Conservation (phyloP, 208 protist species). For the Leishmania major region DNA sequence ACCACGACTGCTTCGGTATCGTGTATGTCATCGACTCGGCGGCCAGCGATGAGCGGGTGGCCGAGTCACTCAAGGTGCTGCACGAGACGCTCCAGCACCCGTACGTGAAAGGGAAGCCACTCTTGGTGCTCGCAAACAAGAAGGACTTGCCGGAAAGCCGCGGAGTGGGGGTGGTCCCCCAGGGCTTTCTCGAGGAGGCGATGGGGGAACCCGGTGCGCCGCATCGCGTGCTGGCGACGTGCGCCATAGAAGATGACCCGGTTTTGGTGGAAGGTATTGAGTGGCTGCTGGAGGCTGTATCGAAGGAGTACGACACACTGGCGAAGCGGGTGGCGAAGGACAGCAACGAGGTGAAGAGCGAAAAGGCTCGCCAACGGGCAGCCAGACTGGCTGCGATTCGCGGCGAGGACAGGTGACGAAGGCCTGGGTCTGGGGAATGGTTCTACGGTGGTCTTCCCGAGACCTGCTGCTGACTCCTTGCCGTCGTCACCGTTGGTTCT, state of each 20-base stretch:
- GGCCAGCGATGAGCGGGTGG: constrained; percentile 59
- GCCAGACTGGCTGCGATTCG: constrained; percentile 64
- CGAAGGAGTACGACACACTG: constrained; percentile 61
- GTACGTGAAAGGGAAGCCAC: constrained; percentile 96
- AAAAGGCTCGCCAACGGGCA: constrained; percentile 67
- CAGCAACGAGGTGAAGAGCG: constrained; percentile 62
- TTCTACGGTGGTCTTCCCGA: background rate
- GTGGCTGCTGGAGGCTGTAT: constrained; percentile 84
- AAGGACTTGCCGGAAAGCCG: constrained; percentile 95
- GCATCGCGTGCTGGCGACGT: constrained; percentile 71
- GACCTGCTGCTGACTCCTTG: background rate
- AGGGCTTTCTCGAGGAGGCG: constrained; percentile 64
- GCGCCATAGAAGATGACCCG: constrained; percentile 77
- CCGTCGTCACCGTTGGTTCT: background rate
- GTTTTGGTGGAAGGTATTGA: constrained; percentile 80
- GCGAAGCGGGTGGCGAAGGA: constrained; percentile 62
- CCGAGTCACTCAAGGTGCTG: constrained; percentile 73
- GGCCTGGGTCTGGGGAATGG: background rate
- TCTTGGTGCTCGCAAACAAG: constrained; percentile 99
- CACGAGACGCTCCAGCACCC: constrained; percentile 87
- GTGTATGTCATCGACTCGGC: constrained; percentile 89
- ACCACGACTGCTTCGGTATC: constrained; percentile 89
- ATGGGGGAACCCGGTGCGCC: constrained; percentile 41
- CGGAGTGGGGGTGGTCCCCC: constrained; percentile 73
- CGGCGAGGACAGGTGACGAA: constrained; percentile 19